Conservation (phyloP, 768 basidiomycete species). For the Russula abietina region DNA sequence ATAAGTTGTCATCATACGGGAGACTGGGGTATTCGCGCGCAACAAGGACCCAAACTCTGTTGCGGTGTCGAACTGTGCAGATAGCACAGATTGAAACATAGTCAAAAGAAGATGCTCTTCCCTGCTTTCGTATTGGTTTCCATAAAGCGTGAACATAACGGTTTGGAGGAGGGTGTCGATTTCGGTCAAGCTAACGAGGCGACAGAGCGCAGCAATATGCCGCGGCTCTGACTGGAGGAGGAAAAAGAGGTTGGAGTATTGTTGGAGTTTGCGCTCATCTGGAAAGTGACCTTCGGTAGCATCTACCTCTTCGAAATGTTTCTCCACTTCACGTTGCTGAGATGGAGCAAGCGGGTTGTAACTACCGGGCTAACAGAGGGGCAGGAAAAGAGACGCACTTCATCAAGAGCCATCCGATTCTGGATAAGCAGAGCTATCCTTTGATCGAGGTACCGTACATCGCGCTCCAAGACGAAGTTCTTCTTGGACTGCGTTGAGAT, state of each 20-base stretch:
- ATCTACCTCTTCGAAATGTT: slow-evolving; percentile 93
- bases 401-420: slow-evolving; percentile 95
- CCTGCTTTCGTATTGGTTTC: slow-evolving; percentile 97
- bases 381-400: slow-evolving; percentile 44
- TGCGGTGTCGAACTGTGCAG: slow-evolving; percentile 98
- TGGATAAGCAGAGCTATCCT: slow-evolving; percentile 96
- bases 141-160: slow-evolving; percentile 99
- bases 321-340: slow-evolving; percentile 91
- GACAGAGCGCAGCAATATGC: slow-evolving; percentile 92
- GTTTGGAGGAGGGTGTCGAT: slow-evolving; percentile 99
- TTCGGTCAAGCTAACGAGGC: slow-evolving; percentile 91
- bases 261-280: slow-evolving; percentile 89
- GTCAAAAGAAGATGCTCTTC: slow-evolving; percentile 98
- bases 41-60: slow-evolving; percentile 98
- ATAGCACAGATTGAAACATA: slow-evolving; percentile 98
- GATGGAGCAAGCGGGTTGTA: slow-evolving; percentile 18
- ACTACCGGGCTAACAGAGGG: slow-evolving; percentile 4
- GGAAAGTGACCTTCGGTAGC: slow-evolving; percentile 88
- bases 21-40: slow-evolving; percentile 97
- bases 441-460: slow-evolving; percentile 96
- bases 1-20: slow-evolving; percentile 99
- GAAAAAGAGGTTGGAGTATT: slow-evolving; percentile 99
- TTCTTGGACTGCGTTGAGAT: slow-evolving; percentile 99
- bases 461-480: slow-evolving; percentile 98
- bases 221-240: slow-evolving; percentile 96